Evolutionary conservation across 768 basidiomycete genomes (phyloP).

Genomic region (Boletus subparvulus): DNA sequence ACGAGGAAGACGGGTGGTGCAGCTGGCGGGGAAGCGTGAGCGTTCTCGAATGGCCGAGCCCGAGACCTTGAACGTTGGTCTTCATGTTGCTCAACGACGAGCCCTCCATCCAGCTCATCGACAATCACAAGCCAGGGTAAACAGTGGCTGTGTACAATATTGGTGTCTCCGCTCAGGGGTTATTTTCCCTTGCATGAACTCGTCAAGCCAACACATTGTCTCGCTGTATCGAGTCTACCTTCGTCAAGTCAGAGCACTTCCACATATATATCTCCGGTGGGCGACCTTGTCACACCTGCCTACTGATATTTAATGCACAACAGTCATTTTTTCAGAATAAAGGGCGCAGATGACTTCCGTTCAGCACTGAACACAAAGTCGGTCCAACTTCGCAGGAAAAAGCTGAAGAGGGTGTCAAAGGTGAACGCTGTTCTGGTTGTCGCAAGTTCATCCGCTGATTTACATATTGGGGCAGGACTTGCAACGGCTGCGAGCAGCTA

Average conservation of each 20-base stretch:
- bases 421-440: slow-evolving; percentile 30
- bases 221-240: slow-evolving; percentile 42
- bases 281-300: background rate
- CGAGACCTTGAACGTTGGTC: background rate
- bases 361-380: slow-evolving; percentile 40
- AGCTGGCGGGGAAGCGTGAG: slow-evolving; percentile 18
- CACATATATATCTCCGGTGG: slow-evolving; percentile 48
- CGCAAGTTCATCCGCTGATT: background rate
- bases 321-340: slow-evolving; percentile 66
- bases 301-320: background rate
- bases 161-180: no score
- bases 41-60: slow-evolving; percentile 3
- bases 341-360: slow-evolving; percentile 57
- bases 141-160: slow-evolving; percentile 16
- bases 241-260: slow-evolving; percentile 43
- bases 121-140: slow-evolving; percentile 1
- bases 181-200: background rate
- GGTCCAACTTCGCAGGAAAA: slow-evolving; percentile 34
- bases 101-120: slow-evolving; percentile 6
- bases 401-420: slow-evolving; percentile 51
- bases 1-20: slow-evolving; percentile 5
- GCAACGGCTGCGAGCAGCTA: slow-evolving; percentile 53
- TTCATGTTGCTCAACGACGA: slow-evolving; percentile 5
- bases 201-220: slow-evolving; percentile 11
- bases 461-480: slow-evolving; percentile 43